Evolutionary conservation across 2,329 filamentous ascomycete species (phyloP).

Genomic region (Colletotrichum filicis): DNA sequence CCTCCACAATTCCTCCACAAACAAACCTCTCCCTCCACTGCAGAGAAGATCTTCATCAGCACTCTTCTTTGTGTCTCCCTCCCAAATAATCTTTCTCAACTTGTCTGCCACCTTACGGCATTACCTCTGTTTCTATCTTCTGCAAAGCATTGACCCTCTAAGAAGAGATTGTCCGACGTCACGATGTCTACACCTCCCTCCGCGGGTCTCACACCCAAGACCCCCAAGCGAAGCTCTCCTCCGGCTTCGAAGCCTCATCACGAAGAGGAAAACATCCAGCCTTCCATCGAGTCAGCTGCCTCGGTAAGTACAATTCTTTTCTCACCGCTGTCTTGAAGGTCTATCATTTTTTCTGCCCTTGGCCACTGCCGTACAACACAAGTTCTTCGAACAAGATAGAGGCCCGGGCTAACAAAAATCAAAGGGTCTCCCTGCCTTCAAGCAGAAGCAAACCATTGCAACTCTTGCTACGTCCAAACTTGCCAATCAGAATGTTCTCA

Average conservation of each 20-base stretch:
- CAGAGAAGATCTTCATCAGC: constrained; percentile 5
- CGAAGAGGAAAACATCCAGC: constrained; percentile 38
- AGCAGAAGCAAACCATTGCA: constrained; percentile 55
- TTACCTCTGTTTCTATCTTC: constrained; percentile 25
- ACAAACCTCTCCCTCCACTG: constrained; percentile 10
- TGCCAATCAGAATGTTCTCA: constrained; percentile 63
- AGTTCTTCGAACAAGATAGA: background rate
- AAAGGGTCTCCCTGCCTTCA: background rate
- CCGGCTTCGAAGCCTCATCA: constrained; percentile 31
- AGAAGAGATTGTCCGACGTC: constrained; percentile 3
- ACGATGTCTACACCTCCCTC: constrained; percentile 32
- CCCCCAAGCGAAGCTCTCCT: constrained; percentile 29
- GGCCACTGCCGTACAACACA: background rate
- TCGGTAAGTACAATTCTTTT: constrained; percentile 5
- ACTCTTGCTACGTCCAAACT: constrained; percentile 65
- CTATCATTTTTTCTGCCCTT: background rate
- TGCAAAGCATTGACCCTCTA: constrained; percentile 23
- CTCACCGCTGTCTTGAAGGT: background rate
- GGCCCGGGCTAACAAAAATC: background rate
- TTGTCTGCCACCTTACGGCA: constrained; percentile 29
- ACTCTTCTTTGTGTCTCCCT: constrained; percentile 10
- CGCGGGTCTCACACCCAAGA: constrained; percentile 17
- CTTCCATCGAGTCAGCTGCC: constrained; percentile 1
- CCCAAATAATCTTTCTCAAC: constrained; percentile 30
- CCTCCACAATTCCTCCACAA: constrained; percentile 3